Evolutionary conservation across 139 green algal genomes (phyloP).

Genomic region (Pseudopediastrum boryanum): DNA sequence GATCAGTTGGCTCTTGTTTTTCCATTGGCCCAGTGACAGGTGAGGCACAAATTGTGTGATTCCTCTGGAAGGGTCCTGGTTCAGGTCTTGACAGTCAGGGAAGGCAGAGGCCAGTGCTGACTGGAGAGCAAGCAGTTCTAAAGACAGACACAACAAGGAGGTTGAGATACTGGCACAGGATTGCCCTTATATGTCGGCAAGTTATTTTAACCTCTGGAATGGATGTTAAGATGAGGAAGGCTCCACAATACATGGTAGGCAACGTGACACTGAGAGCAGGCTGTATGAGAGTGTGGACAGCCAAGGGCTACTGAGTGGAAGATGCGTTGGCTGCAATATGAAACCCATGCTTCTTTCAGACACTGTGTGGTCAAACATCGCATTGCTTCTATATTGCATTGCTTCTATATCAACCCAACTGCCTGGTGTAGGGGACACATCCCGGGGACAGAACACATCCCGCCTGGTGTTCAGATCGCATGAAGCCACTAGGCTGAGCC

Average conservation of each 20-base stretch:
- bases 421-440: neutral
- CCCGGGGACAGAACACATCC: too few relatives aligned
- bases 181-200: neutral
- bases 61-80: slow-evolving; percentile 43
- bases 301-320: neutral
- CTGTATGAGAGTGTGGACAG: neutral
- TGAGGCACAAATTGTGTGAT: slow-evolving; percentile 68
- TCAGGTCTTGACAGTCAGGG: slow-evolving; percentile 65
- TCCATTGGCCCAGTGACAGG: slow-evolving; percentile 73
- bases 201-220: neutral
- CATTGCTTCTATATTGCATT: too few relatives aligned
- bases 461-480: neutral
- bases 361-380: too few relatives aligned
- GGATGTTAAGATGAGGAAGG: neutral
- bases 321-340: neutral
- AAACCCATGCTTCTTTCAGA: too few relatives aligned
- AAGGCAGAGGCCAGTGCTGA: slow-evolving; percentile 52
- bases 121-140: slow-evolving; percentile 55
- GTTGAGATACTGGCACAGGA: neutral
- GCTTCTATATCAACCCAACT: neutral
- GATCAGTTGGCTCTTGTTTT: slow-evolving; percentile 18
- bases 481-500: neutral
- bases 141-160: neutral
- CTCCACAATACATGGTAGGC: neutral
- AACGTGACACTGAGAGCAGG: neutral